These are phyloP conservation scores for Cutaneotrichosporon curvatum DNA, from an alignment of 1,284 basidiomycete genomes.

Conservation along the genomic window DNA sequence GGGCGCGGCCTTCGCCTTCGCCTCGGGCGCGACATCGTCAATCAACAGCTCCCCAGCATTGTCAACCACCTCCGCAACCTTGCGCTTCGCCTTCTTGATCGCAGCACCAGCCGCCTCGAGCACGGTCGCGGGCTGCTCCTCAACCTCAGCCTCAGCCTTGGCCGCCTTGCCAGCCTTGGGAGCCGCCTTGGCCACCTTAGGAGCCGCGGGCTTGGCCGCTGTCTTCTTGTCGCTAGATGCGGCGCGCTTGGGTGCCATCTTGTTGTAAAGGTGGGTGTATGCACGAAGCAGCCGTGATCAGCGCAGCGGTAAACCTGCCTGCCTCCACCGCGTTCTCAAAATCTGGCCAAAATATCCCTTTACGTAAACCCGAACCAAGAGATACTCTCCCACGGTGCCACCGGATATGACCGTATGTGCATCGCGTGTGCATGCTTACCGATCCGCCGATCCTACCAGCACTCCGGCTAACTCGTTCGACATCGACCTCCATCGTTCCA, in stretches of 20 bases:
- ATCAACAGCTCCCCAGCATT: slow-evolving; percentile 33
- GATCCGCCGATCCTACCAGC: too few relatives aligned
- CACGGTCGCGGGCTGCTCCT: not conserved
- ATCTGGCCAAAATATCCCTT: too few relatives aligned
- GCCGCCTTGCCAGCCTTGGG: not conserved
- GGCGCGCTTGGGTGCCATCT: slow-evolving; percentile 23
- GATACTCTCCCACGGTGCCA: too few relatives aligned
- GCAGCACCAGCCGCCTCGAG: not conserved
- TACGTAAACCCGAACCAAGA: too few relatives aligned
- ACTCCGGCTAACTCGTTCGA: too few relatives aligned
- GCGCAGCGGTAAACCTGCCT: too few relatives aligned
- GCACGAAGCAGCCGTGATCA: not conserved
- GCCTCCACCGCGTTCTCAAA: too few relatives aligned
- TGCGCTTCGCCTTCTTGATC: slow-evolving; percentile 2
- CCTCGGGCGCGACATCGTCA: slow-evolving; percentile 22
- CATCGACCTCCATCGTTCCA: too few relatives aligned
- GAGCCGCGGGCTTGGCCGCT: too few relatives aligned
- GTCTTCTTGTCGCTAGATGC: slow-evolving; percentile 19
- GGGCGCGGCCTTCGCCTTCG: slow-evolving; percentile 7
- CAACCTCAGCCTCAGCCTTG: not conserved
- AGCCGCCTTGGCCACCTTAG: slow-evolving; percentile 1
- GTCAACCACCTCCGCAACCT: slow-evolving; percentile 24
- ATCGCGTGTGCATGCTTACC: too few relatives aligned
- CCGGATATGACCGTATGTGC: too few relatives aligned
- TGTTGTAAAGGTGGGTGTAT: not conserved